Base-by-base conservation (phyloP, 495 filamentous ascomycete genomes). In the Penicillium flavigenum region DNA sequence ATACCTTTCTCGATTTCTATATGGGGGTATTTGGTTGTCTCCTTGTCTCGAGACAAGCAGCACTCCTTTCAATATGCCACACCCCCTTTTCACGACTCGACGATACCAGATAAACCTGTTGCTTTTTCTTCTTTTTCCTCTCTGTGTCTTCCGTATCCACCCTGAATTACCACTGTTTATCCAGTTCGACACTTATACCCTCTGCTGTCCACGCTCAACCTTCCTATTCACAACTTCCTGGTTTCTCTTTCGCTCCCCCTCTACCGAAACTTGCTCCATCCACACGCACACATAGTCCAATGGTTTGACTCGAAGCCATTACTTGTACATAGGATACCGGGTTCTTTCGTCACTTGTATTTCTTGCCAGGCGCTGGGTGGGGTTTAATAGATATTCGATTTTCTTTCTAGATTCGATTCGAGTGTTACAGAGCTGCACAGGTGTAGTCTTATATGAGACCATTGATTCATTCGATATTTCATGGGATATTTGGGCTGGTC, bases 21-120 rank as follows among this genome's bases (percentile, higher is more conserved):
- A 32, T 19, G 46, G 2, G 46, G 32, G 46, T 32, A 32, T 8
- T 48, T 19, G 27, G 27, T 39, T n/a, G 36, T 17, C 16, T 39
- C 6, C 16, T 29, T 22, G n/a, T 41, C 38, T 42, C 36, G 36
- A 41, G 10, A 24, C 10, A 42, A 19, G 20, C 22, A 17, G 0
- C 38, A 41, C 36, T 29, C 19, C 8, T 16, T 39, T 39, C 53
- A 29, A 38, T 17, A 39, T 47, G 19, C 26, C 46, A 20, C 6
- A 27, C 10, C 53, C 34, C 34, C 20, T 26, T 51, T 34, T 62
- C 48, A 65, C 45, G 59, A 62, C 47, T 50, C 57, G 51, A 63
- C 52, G 63, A 64, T 64, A 66, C 52, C 61, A 63, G 34, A 48
- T 53, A 36, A 56, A 54, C 46, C 53, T 56, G 31, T 60, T 52